Evolutionary conservation across 2,329 filamentous ascomycete species (phyloP).

Genomic region (Xylariales sp.): DNA sequence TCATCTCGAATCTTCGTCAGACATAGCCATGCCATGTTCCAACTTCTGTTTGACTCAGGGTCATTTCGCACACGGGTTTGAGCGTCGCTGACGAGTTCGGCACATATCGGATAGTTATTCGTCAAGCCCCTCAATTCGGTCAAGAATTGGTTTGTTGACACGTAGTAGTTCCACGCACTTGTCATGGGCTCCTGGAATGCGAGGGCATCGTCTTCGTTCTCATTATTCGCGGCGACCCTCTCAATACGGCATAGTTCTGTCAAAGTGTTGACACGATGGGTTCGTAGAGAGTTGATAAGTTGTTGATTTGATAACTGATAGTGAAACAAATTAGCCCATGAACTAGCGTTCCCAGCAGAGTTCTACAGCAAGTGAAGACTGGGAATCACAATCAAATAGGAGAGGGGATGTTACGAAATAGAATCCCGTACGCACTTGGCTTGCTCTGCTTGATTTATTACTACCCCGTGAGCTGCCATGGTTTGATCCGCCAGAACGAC

Average conservation of each 20-base stretch:
- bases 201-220: conserved; percentile 54
- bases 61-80: conserved; percentile 59
- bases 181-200: conserved; percentile 62
- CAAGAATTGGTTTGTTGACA: conserved; percentile 64
- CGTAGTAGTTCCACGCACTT: conserved; percentile 66
- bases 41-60: conserved; percentile 62
- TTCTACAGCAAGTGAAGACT: not conserved
- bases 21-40: conserved; percentile 73
- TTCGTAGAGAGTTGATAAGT: conserved; percentile 58
- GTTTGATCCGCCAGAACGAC: conserved; percentile 15
- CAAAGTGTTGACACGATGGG: conserved; percentile 68
- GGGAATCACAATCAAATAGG: not conserved
- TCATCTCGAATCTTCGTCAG: conserved; percentile 61
- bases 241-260: conserved; percentile 70
- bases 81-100: conserved; percentile 60
- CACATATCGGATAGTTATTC: conserved; percentile 62
- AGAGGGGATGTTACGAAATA: conserved; percentile 20
- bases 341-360: too few relatives aligned
- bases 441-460: conserved; percentile 22
- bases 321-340: too few relatives aligned
- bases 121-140: conserved; percentile 66
- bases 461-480: conserved; percentile 20
- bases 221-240: conserved; percentile 54
- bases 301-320: conserved; percentile 36
- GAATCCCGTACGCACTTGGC: conserved; percentile 26